Evolutionary conservation across 1,284 basidiomycete genomes (phyloP).

Genomic region (Leccinum pallidistipes): DNA sequence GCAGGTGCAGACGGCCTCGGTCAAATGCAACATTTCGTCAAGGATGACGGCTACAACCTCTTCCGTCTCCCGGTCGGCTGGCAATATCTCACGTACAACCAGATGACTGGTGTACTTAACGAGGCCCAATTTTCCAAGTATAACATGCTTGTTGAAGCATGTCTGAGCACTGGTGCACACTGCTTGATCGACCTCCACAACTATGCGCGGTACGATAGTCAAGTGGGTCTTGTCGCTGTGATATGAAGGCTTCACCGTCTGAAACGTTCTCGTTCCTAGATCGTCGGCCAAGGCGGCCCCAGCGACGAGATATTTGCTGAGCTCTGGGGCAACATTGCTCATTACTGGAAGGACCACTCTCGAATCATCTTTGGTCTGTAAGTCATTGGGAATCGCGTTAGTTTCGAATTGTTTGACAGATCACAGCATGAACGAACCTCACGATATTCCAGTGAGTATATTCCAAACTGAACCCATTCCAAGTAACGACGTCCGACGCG

Average conservation of each 20-base stretch:
- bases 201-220: constrained; percentile 52
- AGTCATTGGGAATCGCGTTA: constrained; percentile 15
- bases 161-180: constrained; percentile 42
- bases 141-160: constrained; percentile 51
- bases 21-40: constrained; percentile 52
- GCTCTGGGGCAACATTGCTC: constrained; percentile 54
- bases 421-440: constrained; percentile 56
- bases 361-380: constrained; percentile 58
- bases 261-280: constrained; percentile 29
- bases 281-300: constrained; percentile 63
- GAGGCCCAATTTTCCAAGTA: constrained; percentile 49
- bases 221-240: constrained; percentile 29
- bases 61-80: constrained; percentile 51
- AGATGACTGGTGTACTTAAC: constrained; percentile 45
- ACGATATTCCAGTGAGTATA: constrained; percentile 39
- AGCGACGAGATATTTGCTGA: constrained; percentile 53
- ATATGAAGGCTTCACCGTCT: not conserved
- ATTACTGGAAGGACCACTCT: constrained; percentile 47
- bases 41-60: constrained; percentile 43
- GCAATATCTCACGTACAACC: constrained; percentile 46
- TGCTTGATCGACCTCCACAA: constrained; percentile 63
- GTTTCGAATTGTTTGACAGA: constrained; percentile 1
- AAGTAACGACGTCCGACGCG: constrained; percentile 28
- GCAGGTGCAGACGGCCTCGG: constrained; percentile 30
- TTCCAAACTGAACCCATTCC: constrained; percentile 38